Base-by-base conservation (phyloP, 257 asterid genomes). In the Misopates orontium region DNA sequence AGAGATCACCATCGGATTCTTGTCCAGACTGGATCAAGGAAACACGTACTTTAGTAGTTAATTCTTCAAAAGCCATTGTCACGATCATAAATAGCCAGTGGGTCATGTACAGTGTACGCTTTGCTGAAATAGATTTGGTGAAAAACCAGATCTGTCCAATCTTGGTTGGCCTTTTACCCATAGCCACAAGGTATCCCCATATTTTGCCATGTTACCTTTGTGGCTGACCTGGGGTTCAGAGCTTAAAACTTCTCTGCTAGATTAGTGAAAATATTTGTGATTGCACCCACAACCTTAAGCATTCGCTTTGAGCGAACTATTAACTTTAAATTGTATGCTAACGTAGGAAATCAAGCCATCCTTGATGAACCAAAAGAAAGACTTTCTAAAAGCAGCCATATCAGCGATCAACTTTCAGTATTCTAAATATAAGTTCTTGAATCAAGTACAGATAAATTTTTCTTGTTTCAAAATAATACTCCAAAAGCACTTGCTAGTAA, bases 101-200 rank as follows among this genome's bases (percentile, higher is more conserved):
- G 5, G n/a, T 10, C 19, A 45, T 6, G 18, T 0, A 45, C 51
- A 45, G 10, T 10, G 14, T 45, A 12, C 5, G 56, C 56, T 17
- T 12, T 25, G n/a, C 70, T 51, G 45, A 23, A 66, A 66, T 52
- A 51, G 21, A 24, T 66, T 66, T 66, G 41, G 71, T 18, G 18
- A 44, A 67, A 16, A 36, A 54, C 64, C 44, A 67, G 64, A 64
- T 67, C 54, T 55, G 4, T 32, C 44, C n/a, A 17, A 42, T 13
- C 14, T 41, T 55, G 63, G 40, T 67, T 53, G 25, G 71, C 71
- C 64, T 54, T 55, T 67, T 62, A 54, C 55, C 41, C 64, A 64
- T 52, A 67, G 1, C 55, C 55, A 1, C 64, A 53, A 53, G 36
- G 53, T 56, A 39, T 67, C 64, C 55, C n/a, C 8, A 7, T 21